Base-by-base conservation (phyloP, 139 green algal genomes). In the Pleodorina starrii region DNA sequence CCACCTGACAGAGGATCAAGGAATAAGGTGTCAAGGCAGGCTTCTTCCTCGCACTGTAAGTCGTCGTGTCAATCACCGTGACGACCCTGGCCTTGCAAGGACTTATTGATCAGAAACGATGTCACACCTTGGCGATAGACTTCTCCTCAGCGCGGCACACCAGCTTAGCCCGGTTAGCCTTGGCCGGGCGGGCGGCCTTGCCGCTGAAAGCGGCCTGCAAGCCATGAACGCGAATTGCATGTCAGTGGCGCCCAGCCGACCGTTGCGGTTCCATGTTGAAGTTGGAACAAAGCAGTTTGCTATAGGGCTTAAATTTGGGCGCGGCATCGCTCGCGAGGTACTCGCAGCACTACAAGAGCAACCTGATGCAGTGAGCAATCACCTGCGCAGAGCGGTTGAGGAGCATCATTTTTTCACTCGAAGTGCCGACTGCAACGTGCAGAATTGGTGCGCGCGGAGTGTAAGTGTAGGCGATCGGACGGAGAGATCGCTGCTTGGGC, bases 131-230 rank as follows among this genome's bases (percentile, higher is more conserved):
- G 48, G 84, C 87, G 51, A 93, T 66, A 43, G 71, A 79, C 86
- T 93, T 91, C 76, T 92, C 89, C 83, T 94, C 92, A 60, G 92
- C 92, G 68, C 92, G 87, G 90, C 90, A 93, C 25, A 93, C 90
- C 60, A 94, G 84, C 68, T 77, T 50, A 14, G 88, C 35, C 68
- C 78, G 63, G 77, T 77, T 86, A 27, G 77, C 68, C 73, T 68
- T 72, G 50, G 83, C 85, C 57, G 82, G 46, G 59, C 86, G 91
- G 59, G 81, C 75, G 44, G 85, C 74, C 87, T 89, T 88, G 91
- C 54, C 77, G 77, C 54, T 85, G 75, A 75, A 90, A 50, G 84
- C 80, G 72, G 90, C 81, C 90, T 92, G 90, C 90, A 84, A 86
- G 44, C 44, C 73, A 75, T 44, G 9, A n/a, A 73, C 35, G 60